phyloP scores from a whole-genome alignment of 2,329 filamentous ascomycete genomes.

The Aspergillus sp. region DNA sequence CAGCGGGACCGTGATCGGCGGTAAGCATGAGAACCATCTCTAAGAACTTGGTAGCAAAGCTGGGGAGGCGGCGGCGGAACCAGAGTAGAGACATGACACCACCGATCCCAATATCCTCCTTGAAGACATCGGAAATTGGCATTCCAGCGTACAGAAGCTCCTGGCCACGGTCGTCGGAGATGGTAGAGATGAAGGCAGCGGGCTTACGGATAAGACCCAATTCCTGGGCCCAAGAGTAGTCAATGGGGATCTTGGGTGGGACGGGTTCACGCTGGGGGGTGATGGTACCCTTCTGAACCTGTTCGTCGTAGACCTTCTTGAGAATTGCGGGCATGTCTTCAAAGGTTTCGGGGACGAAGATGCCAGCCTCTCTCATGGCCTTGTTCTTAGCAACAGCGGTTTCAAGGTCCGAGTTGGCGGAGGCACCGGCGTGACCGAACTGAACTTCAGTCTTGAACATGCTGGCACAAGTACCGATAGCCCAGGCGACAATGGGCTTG shows the following conservation, averaged over 20 bases:
- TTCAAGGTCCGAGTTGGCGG: conserved; percentile 99
- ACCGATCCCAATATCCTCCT: conserved; percentile 96
- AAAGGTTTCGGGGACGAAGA: conserved; percentile 93
- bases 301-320: conserved; percentile 79
- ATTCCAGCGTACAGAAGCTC: conserved; percentile 98
- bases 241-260: conserved; percentile 98
- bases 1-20: conserved; percentile 96
- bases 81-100: conserved; percentile 99
- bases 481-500: conserved; percentile 99
- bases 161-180: conserved; percentile 99
- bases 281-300: conserved; percentile 82
- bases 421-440: conserved; percentile 97
- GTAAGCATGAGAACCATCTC: conserved; percentile 99
- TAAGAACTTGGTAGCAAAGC: conserved; percentile 97
- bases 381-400: conserved; percentile 96
- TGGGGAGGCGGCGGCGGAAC: conserved; percentile 96
- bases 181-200: conserved; percentile 99
- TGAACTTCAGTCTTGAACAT: conserved; percentile 99
- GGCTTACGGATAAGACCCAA: conserved; percentile 99
- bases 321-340: conserved; percentile 85
- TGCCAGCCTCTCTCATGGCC: conserved; percentile 90
- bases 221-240: conserved; percentile 99
- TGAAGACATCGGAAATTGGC: conserved; percentile 99
- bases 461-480: conserved; percentile 97
- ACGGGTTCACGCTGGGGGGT: conserved; percentile 83